Evolutionary conservation across 2,329 filamentous ascomycete species (phyloP), one percentile per base, ranked within the genome.

Genomic region (Lachnellula willkommii): DNA sequence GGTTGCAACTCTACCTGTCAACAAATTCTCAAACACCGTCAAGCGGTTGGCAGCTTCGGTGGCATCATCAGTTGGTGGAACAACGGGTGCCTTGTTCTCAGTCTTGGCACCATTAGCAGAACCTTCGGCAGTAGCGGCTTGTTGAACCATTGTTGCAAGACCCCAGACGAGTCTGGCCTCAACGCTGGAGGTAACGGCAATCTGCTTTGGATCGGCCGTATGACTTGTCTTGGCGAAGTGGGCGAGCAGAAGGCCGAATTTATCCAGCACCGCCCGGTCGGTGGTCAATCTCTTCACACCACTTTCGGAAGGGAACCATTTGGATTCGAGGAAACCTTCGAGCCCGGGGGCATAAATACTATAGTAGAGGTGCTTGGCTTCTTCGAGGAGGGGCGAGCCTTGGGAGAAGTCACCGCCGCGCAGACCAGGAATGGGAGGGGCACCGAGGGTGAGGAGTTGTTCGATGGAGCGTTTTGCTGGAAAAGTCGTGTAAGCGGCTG

Each of bases 311-410:
- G 76, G 82, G 73, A 90, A 96, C 92, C 92, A 97, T 28, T 79
- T 80, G 6, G 90, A 89, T 70, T 96, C 92, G 60, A 95, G 81
- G 60, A 94, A 86, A 50, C 81, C 80, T 70, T 89, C 85, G 47
- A 94, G 80, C 7, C 84, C 87, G 1, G 80, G 81, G 4, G 85
- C 87, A 70, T 94, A 95, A 61, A 90, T 85, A 62, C 87, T 85
- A 64, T 82, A 80, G 71, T 89, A 95, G 15, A 93, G 75, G 59
- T 81, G 81, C 60, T 83, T 84, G 56, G 90, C 83, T 68, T 90
- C 85, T 64, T 85, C 82, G 50, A 89, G 66, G 22, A 71, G 73
- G 36, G 77, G 76, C 56, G 72, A 72, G 6, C 71, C 69, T 28
- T 72, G 69, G 5, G 75, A 52, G 71, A 73, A 46, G 65, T 79